These are phyloP conservation scores for Angophora floribunda DNA, from an alignment of 345 rosid genomes.

Conservation along the genomic window DNA sequence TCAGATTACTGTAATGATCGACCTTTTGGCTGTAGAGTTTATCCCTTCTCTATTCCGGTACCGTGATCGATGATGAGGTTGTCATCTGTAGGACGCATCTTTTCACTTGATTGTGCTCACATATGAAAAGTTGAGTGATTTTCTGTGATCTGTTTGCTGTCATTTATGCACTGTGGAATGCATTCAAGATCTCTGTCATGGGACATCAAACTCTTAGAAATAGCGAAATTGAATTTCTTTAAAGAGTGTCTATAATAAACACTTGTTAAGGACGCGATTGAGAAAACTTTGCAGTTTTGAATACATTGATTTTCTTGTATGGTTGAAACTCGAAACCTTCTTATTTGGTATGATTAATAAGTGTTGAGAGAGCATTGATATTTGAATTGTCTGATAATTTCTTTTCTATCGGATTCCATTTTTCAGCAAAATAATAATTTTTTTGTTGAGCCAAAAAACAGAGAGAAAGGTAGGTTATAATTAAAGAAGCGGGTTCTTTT, in stretches of 20 bases:
- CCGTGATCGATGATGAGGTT: not conserved
- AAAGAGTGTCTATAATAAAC: not conserved
- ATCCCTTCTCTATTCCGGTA: not conserved
- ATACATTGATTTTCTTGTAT: not conserved
- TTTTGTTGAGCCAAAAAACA: not conserved
- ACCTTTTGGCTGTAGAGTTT: not conserved
- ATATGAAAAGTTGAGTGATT: not conserved
- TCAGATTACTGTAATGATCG: not conserved
- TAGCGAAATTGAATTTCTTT: not conserved
- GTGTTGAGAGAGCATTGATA: not conserved
- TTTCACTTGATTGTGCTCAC: not conserved
- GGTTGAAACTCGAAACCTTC: not conserved
- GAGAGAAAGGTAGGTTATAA: not conserved
- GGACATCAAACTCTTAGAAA: not conserved
- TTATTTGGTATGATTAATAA: not conserved
- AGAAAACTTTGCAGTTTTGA: not conserved
- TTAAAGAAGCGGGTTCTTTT: not conserved
- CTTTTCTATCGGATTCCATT: not conserved
- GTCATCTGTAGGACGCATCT: not conserved
- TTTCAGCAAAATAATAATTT: not conserved
- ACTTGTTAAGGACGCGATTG: not conserved
- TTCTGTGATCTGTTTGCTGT: not conserved
- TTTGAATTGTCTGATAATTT: not conserved
- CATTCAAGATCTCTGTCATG: not conserved
- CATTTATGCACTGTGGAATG: not conserved